Evolutionary conservation across 768 basidiomycete genomes (phyloP).

Genomic region (Leccinum longicurvipes): DNA sequence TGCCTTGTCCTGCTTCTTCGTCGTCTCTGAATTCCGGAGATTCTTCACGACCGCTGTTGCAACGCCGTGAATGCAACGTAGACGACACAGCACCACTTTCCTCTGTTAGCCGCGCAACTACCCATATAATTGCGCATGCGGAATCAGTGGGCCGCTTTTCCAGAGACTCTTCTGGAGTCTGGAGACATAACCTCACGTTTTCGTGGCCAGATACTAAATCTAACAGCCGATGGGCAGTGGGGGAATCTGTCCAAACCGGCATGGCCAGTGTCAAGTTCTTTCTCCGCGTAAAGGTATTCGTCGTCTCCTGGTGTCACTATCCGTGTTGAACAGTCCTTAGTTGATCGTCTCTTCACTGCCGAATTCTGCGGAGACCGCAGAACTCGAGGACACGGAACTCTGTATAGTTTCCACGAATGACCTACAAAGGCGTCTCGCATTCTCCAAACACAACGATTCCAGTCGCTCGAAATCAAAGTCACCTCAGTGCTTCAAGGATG

Average conservation of each 20-base stretch:
- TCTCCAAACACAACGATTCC: constrained; percentile 56
- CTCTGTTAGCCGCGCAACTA: constrained; percentile 32
- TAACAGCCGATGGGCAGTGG: constrained; percentile 72
- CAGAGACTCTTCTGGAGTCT: constrained; percentile 54
- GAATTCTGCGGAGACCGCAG: constrained; percentile 60
- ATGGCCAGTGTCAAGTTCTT: constrained; percentile 67
- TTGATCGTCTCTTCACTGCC: constrained; percentile 44
- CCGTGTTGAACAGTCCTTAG: constrained; percentile 24
- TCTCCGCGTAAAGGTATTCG: constrained; percentile 61
- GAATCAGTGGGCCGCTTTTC: constrained; percentile 60
- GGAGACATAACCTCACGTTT: constrained; percentile 62
- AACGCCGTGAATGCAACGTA: constrained; percentile 10
- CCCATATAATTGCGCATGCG: constrained; percentile 52
- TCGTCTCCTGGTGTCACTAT: constrained; percentile 9
- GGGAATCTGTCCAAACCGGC: constrained; percentile 69
- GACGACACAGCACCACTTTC: constrained; percentile 12
- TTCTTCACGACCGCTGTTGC: constrained; percentile 27
- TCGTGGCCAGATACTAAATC: constrained; percentile 72
- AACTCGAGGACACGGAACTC: constrained; percentile 67
- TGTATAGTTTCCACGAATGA: constrained; percentile 67
- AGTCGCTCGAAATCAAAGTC: constrained; percentile 53
- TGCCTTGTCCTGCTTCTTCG: constrained; percentile 17
- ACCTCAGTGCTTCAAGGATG: constrained; percentile 44
- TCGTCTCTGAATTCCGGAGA: constrained; percentile 24
- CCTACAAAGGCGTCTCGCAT: constrained; percentile 60